phyloP scores from a whole-genome alignment of 192 early-diverging fungal species.

The Spizellomyces sp. region DNA sequence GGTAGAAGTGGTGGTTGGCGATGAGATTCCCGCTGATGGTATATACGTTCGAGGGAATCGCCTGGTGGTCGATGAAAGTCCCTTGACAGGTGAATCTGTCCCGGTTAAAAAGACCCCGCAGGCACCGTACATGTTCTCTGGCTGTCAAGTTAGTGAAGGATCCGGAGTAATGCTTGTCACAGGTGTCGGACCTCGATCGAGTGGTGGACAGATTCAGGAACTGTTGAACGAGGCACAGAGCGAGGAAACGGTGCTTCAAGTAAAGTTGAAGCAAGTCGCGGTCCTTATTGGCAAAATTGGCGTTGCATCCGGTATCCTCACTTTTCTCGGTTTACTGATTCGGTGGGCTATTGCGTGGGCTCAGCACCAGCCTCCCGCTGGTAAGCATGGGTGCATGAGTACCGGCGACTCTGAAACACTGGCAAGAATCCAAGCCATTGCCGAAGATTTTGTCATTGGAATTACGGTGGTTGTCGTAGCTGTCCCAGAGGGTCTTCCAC shows the following conservation, averaged over 20 bases:
- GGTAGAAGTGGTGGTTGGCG: constrained; percentile 56
- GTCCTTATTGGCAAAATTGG: constrained; percentile 65
- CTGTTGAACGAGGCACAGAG: constrained; percentile 57
- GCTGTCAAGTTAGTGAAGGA: constrained; percentile 61
- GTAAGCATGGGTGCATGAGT: constrained; percentile 12
- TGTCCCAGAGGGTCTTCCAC: constrained; percentile 65
- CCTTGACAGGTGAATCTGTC: constrained; percentile 61
- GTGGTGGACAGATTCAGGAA: constrained; percentile 63
- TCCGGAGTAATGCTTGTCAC: constrained; percentile 56
- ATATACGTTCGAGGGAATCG: constrained; percentile 54
- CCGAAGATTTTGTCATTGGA: constrained; percentile 55
- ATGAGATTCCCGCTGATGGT: constrained; percentile 63
- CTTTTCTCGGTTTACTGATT: constrained; percentile 55
- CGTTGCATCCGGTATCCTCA: constrained; percentile 59
- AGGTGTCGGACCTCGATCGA: constrained; percentile 51
- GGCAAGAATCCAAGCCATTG: constrained; percentile 40
- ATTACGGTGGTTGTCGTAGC: constrained; percentile 67
- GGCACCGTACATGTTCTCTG: constrained; percentile 58
- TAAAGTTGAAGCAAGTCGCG: constrained; percentile 58
- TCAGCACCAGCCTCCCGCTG: constrained; percentile 8
- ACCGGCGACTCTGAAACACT: constrained; percentile 25
- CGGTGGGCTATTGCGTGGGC: constrained; percentile 53
- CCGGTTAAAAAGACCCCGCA: constrained; percentile 54
- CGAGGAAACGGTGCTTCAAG: constrained; percentile 61
- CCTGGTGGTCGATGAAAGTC: constrained; percentile 60